Evolutionary conservation across 2,329 filamentous ascomycete species (phyloP), one percentile per base, ranked within the genome.

Genomic region (Aureobasidium sp.): DNA sequence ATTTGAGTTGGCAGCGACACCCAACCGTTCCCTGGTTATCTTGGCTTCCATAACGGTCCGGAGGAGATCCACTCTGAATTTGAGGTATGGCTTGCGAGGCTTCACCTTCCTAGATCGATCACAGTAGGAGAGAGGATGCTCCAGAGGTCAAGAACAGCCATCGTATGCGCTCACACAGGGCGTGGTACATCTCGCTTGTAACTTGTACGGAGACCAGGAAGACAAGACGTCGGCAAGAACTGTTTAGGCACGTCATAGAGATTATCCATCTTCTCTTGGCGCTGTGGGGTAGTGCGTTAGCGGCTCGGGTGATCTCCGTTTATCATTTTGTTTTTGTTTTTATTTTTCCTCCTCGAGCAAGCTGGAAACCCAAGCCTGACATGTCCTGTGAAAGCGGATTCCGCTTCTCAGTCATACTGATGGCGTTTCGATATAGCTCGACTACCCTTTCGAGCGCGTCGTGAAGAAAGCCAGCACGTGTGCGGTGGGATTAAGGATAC

Each of bases 1-100:
- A 31, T 59, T 59, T 59, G n/a, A 59, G 55, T 49, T 59, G 55
- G 25, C 33, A 25, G 35, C 55, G 55, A 59, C 23, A 33, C 31
- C 27, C 33, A 47, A 38, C 42, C 54, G 29, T 33, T 37, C 31
- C 37, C 17, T 42, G 8, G 43, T 40, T 59, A 59, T 40, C 55
- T 59, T 59, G 55, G 55, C 55, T 23, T 46, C 17, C 19, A 6
- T 6, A 50, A 59, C 55, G 55, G 43, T 19, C 17, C 17, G 13
- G 45, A 40, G 42, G 17, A 13, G 29, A 35, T 25, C 33, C 43
- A 57, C 40, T 17, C 25, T 11, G 5, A 15, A 11, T 21, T 19
- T 15, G 31, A 33, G 40, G 15, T 17, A 57, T 25, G 3, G 25
- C 33, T 47, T 31, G 40, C 31, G 19, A 29, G 35, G 6, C 5